Conservation (phyloP, 805 yeast species). For the Cyberlindnera veronae region DNA sequence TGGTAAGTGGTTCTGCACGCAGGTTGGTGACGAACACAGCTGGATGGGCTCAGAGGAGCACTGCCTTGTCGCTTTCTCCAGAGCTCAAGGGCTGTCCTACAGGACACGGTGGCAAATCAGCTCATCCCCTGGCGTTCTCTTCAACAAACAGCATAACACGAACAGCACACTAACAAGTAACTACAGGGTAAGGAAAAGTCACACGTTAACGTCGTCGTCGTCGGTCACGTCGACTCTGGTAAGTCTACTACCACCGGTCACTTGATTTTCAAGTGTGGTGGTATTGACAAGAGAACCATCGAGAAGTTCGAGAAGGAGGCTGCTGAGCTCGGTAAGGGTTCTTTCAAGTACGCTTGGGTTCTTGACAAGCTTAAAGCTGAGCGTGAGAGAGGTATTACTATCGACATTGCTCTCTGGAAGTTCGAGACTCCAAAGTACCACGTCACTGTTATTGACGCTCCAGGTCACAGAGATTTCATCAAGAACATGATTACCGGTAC, state of each 20-base stretch:
- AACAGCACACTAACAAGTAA: conserved; percentile 22
- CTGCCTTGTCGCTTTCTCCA: background rate
- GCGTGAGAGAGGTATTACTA: too few species aligned
- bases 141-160: background rate
- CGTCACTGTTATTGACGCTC: too few species aligned
- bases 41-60: conserved; percentile 26
- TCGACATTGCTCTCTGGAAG: too few species aligned
- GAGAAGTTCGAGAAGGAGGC: conserved; percentile 99
- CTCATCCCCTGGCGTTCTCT: background rate
- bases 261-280: conserved; percentile 99
- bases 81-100: too few species aligned
- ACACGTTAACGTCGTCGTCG: conserved; percentile 99
- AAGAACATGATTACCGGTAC: too few species aligned
- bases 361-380: too few species aligned
- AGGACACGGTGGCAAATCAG: background rate
- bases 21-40: background rate
- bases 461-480: too few species aligned
- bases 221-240: conserved; percentile 99
- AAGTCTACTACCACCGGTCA: conserved; percentile 99
- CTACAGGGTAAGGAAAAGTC: conserved; percentile 86
- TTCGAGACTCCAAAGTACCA: too few species aligned
- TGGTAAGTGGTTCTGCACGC: conserved; percentile 30
- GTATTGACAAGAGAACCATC: conserved; percentile 97
- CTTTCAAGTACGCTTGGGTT: too few species aligned
- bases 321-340: conserved; percentile 96